Evolutionary conservation across 352 stramenopile genomes (phyloP).

Genomic region (Peronospora destructor): DNA sequence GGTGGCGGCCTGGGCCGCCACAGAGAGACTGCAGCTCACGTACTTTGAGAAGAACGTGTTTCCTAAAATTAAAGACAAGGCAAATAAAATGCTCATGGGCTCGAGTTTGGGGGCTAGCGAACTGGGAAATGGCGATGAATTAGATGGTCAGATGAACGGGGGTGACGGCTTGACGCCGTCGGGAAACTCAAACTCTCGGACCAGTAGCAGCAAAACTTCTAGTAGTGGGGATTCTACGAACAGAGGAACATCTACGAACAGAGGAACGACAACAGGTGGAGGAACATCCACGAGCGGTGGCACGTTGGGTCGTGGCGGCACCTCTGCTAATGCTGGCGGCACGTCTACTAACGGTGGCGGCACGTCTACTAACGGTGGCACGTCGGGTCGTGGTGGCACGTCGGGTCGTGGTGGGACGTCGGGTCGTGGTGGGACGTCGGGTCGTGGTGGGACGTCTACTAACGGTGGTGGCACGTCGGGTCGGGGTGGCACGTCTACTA

Average conservation of each 20-base stretch:
- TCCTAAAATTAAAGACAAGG: conserved; percentile 44
- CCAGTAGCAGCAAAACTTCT: conserved; percentile 5
- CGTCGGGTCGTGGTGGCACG: too few species aligned
- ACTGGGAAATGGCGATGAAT: conserved; percentile 7
- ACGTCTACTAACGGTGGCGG: not conserved
- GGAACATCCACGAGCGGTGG: not conserved
- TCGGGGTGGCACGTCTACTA: not conserved
- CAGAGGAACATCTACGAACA: conserved; percentile 6
- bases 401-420: not conserved
- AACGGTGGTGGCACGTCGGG: too few species aligned
- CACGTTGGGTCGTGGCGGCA: conserved; percentile 2
- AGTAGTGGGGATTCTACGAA: conserved; percentile 1
- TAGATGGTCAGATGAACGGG: not conserved
- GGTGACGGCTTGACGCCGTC: conserved; percentile 12
- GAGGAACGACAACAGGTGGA: conserved; percentile 1
- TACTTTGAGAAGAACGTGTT: conserved; percentile 63
- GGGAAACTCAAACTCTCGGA: conserved; percentile 7
- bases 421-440: not conserved
- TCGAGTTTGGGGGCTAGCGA: conserved; percentile 13
- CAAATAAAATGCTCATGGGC: conserved; percentile 20
- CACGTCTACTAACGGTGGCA: not conserved
- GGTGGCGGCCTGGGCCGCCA: conserved; percentile 39
- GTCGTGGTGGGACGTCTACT: too few species aligned
- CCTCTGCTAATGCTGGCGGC: too few species aligned
- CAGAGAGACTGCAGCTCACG: conserved; percentile 39